Conservation (phyloP, 805 yeast species). For the Debaryomyces maramus region DNA sequence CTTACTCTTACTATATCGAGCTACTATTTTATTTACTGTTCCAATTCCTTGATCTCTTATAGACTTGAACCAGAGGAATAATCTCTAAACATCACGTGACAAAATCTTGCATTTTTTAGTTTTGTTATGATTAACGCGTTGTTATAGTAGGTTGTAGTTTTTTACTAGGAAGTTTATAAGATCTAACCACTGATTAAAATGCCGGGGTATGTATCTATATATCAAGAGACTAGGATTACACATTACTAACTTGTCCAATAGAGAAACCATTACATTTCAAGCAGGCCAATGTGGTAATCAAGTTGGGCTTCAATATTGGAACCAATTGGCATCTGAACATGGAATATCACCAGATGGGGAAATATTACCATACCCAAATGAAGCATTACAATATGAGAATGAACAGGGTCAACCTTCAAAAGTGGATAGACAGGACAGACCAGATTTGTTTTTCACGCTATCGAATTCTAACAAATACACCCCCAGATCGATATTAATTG, state of each 20-base stretch:
- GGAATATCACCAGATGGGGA: conserved; percentile 73
- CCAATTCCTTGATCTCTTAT: no score
- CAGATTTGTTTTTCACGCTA: conserved; percentile 79
- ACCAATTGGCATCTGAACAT: conserved; percentile 82
- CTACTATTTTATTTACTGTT: no score
- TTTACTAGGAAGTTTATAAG: neutral
- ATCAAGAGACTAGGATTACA: neutral
- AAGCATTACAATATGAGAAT: conserved; percentile 16
- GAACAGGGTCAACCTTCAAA: conserved; percentile 8
- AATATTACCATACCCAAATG: conserved; percentile 36
- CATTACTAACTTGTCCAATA: conserved; percentile 24
- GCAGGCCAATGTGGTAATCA: conserved; percentile 97
- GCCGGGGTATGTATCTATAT: conserved; percentile 22
- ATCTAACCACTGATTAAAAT: conserved; percentile 6
- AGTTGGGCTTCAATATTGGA: conserved; percentile 91
- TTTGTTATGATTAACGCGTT: conserved; percentile 5
- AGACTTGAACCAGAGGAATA: no score
- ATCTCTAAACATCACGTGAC: conserved; percentile 7
- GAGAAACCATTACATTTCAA: conserved; percentile 71
- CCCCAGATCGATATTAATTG: conserved; percentile 84
- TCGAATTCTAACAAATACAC: conserved; percentile 77
- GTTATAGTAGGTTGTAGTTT: neutral
- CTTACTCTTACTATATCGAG: no score
- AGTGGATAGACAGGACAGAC: conserved; percentile 55
- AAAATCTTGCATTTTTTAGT: neutral